Evolutionary conservation across 2,329 filamentous ascomycete species (phyloP).

Genomic region (Nothomitra cinnamomea): DNA sequence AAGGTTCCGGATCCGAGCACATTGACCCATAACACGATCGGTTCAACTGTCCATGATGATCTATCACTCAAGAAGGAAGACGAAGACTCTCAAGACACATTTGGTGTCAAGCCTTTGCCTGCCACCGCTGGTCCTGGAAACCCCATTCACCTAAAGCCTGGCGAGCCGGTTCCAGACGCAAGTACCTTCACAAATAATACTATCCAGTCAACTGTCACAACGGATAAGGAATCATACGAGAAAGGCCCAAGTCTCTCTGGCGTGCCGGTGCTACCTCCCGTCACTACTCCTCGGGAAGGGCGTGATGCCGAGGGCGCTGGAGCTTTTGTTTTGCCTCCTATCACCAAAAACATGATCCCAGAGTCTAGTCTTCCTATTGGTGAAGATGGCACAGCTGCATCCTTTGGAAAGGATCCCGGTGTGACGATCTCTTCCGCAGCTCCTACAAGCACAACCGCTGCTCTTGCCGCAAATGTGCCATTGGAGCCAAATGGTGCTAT

Average conservation of each 20-base stretch:
- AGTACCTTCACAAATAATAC: slow-evolving; percentile 49
- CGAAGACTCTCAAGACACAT: slow-evolving; percentile 25
- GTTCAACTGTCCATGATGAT: slow-evolving; percentile 13
- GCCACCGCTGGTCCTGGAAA: slow-evolving; percentile 48
- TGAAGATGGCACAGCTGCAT: slow-evolving; percentile 19
- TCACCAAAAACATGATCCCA: slow-evolving; percentile 52
- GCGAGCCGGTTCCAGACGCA: slow-evolving; percentile 60
- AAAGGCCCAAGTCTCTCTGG: slow-evolving; percentile 38
- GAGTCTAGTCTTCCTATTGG: slow-evolving; percentile 67
- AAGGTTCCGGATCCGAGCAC: slow-evolving; percentile 6
- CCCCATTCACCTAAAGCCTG: slow-evolving; percentile 61
- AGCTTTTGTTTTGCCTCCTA: slow-evolving; percentile 30
- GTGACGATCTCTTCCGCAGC: slow-evolving; percentile 33
- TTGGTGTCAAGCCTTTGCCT: slow-evolving; percentile 42
- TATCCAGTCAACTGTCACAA: slow-evolving; percentile 44
- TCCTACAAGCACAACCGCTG: slow-evolving; percentile 29
- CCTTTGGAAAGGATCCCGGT: slow-evolving; percentile 34
- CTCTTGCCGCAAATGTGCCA: slow-evolving; percentile 26
- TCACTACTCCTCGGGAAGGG: slow-evolving; percentile 25
- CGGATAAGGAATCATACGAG: slow-evolving; percentile 77
- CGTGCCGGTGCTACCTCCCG: slow-evolving; percentile 26
- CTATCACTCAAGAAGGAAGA: slow-evolving; percentile 10
- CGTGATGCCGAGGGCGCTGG: slow-evolving; percentile 14
- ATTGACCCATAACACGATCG: slow-evolving; percentile 3
- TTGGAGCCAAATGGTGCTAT: slow-evolving; percentile 18